Evolutionary conservation across 1,139 yeast genomes (phyloP), one percentile per base, ranked within the genome.

Genomic region (Taphrina betulina): DNA sequence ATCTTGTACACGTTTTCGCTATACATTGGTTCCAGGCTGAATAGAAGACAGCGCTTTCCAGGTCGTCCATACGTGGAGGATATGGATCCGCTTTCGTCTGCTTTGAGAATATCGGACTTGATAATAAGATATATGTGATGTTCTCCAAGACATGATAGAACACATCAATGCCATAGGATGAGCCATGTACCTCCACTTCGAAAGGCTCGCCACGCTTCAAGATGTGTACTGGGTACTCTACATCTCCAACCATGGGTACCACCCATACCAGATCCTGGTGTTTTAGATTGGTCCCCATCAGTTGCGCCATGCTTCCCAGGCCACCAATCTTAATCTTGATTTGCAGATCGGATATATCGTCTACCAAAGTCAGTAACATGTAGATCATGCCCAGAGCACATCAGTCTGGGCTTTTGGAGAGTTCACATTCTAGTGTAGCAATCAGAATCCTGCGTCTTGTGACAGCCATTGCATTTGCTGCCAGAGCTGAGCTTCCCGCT

Each of bases 11-110:
- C 5, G 46, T 38, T 12, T 42, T 55, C 23, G 58, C 58, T n/a
- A 55, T 55, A 24, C 58, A 55, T 20, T 55, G 58, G 17, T 55
- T 55, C 58, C 58, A 55, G 17, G 58, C 58, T 10, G 58, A 55
- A 35, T 55, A 55, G 17, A 55, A 55, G 5, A 55, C 52, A 41
- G 58, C 58, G 28, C 57, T 50, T 14, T 52, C 54, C 37, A 55
- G 29, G 26, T 55, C 58, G 20, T 55, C 58, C 58, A 55, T 46
- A 7, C 58, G 40, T 23, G 58, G 44, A 10, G 58, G 58, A 37
- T 55, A 55, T 7, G 58, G 58, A 31, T 55, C 58, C 5, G 48
- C 19, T 23, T 43, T 33, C 5, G 57, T 50, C 35, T 55, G 58
- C 38, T 41, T 40, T 8, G 57, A 24, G 41, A 55, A 55, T 8